Base-by-base conservation (phyloP, 257 asterid species). In the Ligustrum vulgare region DNA sequence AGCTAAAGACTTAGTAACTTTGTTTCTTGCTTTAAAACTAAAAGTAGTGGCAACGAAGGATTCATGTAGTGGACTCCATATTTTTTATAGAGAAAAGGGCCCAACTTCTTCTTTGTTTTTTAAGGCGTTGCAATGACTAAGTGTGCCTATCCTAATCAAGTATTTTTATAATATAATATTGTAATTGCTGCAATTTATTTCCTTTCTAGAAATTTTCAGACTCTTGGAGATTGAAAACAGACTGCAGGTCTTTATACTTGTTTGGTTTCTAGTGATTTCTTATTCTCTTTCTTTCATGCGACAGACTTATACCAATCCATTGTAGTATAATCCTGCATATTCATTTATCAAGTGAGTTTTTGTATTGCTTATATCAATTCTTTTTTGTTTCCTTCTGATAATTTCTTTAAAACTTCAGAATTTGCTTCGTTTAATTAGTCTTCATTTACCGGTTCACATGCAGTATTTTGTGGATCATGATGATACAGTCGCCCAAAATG, bases 381-480 rank as follows among this genome's bases (percentile, higher is more conserved):
- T 18, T 66, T 74, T 28, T 25, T 69, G 12, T 66, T 74, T 72
- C 23, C 32, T 72, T 35, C 43, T 8, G 16, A 56, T 32, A n/a
- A 31, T 37, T 51, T 23, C 72, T 56, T 22, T 20, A 33, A 25
- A n/a, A 49, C 22, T 45, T 25, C 15, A 16, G n/a, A 7, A 15
- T 4, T 60, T 60, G 54, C 37, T 3, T 39, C 60, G 49, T 15
- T 35, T 66, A 6, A 76, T 16, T 41, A 16, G 60, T 11, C 39
- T 69, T 49, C 36, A 68, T 67, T 60, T 25, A 18, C 23, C 37
- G 66, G 13, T 62, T 16, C 20, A 35, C 93, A 92, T 97, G 86
- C 96, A 94, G 85, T 94, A 89, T 79, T 94, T 94, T 72, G 97
- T 94, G 28, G 84, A 94, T 87, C 84, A 32, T 23, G 97, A 93